Evolutionary conservation across 2,329 filamentous ascomycete species (phyloP).

Genomic region (Beauveria australis): DNA sequence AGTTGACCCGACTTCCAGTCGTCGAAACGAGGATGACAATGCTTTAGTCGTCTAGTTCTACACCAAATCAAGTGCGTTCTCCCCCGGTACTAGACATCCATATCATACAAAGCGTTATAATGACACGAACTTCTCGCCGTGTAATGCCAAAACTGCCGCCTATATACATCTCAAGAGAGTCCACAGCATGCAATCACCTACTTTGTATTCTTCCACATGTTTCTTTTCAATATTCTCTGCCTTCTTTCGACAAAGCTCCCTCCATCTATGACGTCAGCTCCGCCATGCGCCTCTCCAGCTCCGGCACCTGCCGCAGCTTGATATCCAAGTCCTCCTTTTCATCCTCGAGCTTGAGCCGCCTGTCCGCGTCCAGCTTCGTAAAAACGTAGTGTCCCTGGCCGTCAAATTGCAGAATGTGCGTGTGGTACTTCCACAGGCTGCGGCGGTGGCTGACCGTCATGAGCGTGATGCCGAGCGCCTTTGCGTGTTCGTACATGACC

Average conservation of each 20-base stretch:
- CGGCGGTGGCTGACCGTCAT: slow-evolving; percentile 93
- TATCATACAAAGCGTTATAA: slow-evolving; percentile 7
- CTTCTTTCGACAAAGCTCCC: neutral
- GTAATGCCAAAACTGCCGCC: neutral
- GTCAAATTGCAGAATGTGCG: slow-evolving; percentile 90
- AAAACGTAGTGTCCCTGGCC: slow-evolving; percentile 90
- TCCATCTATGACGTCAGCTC: slow-evolving; percentile 51
- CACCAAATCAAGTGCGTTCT: neutral
- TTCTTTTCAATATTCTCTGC: neutral
- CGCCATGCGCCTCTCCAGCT: slow-evolving; percentile 74
- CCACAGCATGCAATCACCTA: neutral
- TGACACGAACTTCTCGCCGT: neutral
- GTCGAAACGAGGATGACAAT: no score
- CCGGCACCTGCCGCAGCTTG: slow-evolving; percentile 74
- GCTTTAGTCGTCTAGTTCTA: neutral
- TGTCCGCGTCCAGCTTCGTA: slow-evolving; percentile 80
- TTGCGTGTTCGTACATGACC: slow-evolving; percentile 95
- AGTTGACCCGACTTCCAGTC: no score
- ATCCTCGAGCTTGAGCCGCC: slow-evolving; percentile 77
- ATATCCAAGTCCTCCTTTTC: slow-evolving; percentile 93
- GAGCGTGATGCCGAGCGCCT: slow-evolving; percentile 81
- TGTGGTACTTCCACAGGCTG: slow-evolving; percentile 95
- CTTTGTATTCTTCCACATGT: neutral
- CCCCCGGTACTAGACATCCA: neutral
- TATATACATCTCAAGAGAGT: neutral